Conservation (phyloP, 225 moss, liverwort and hornwort genomes). For the Sphagnum tenellum region DNA sequence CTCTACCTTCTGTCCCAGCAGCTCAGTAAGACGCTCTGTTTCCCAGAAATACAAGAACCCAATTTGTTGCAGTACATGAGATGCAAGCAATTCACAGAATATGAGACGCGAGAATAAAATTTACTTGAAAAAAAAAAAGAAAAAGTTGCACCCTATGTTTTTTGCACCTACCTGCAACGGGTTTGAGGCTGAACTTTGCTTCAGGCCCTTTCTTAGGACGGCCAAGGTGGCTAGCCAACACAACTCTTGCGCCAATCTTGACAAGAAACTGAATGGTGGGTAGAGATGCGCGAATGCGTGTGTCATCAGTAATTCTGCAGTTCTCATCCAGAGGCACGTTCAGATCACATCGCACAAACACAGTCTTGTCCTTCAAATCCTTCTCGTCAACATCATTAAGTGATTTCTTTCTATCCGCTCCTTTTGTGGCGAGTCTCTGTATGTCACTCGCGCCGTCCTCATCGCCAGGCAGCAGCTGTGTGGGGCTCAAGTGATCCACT, state of each 20-base stretch:
- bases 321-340: slow-evolving; percentile 60
- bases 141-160: no score
- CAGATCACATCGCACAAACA: slow-evolving; percentile 89
- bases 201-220: slow-evolving; percentile 92
- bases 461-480: slow-evolving; percentile 37
- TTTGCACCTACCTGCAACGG: slow-evolving; percentile 43
- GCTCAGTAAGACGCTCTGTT: slow-evolving; percentile 50
- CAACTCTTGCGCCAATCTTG: slow-evolving; percentile 56
- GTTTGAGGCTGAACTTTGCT: slow-evolving; percentile 76
- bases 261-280: slow-evolving; percentile 72
- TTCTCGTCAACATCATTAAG: slow-evolving; percentile 37
- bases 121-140: no score
- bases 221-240: slow-evolving; percentile 91
- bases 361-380: slow-evolving; percentile 67
- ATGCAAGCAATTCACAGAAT: no score
- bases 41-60: not conserved
- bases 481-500: slow-evolving; percentile 62
- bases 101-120: no score
- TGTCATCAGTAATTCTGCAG: slow-evolving; percentile 63
- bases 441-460: slow-evolving; percentile 47
- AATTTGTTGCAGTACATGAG: no score
- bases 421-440: slow-evolving; percentile 28
- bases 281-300: slow-evolving; percentile 77
- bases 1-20: slow-evolving; percentile 54
- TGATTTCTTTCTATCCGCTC: slow-evolving; percentile 50